A percentile compares a stretch with the other conserved stretches of the same genome.
These are phyloP conservation scores for Lenwebbia sp. DNA, from an alignment of 345 rosid genomes.

Conservation along the genomic window DNA sequence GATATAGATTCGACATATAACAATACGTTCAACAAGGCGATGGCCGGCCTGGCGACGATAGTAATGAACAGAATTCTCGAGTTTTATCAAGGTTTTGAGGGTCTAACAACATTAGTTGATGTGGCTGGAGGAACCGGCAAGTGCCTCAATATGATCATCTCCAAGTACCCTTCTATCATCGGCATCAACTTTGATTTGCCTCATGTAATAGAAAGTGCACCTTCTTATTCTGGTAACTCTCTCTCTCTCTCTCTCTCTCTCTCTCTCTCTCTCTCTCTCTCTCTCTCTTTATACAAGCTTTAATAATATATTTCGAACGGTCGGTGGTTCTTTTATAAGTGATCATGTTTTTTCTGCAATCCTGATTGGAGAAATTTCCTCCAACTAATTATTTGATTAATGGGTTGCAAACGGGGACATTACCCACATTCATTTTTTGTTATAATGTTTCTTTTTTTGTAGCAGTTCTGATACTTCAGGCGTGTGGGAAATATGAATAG, in stretches of 20 bases:
- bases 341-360: background rate
- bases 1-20: conserved; percentile 2
- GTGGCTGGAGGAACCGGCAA: conserved; percentile 29
- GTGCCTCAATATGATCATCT: conserved; percentile 16
- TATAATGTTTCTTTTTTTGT: too few species aligned
- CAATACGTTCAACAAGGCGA: conserved; percentile 11
- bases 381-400: background rate
- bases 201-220: conserved; percentile 10
- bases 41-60: conserved; percentile 5
- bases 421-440: background rate
- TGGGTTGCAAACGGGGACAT: background rate
- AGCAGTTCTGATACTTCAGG: too few species aligned
- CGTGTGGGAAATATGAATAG: background rate
- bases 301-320: background rate
- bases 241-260: background rate
- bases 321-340: background rate
- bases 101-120: conserved; percentile 9
- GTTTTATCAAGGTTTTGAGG: conserved; percentile 28
- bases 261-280: too few species aligned
- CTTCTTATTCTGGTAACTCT: conserved; percentile 22
- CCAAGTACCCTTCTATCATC: conserved; percentile 27
- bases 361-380: background rate
- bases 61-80: conserved; percentile 17
- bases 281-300: background rate
- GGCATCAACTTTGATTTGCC: conserved; percentile 47